Percentiles rank a stretch among this genome's conserved stretches.
Conservation (phyloP, 805 yeast genomes). For the Jamesozyma rosinii region DNA sequence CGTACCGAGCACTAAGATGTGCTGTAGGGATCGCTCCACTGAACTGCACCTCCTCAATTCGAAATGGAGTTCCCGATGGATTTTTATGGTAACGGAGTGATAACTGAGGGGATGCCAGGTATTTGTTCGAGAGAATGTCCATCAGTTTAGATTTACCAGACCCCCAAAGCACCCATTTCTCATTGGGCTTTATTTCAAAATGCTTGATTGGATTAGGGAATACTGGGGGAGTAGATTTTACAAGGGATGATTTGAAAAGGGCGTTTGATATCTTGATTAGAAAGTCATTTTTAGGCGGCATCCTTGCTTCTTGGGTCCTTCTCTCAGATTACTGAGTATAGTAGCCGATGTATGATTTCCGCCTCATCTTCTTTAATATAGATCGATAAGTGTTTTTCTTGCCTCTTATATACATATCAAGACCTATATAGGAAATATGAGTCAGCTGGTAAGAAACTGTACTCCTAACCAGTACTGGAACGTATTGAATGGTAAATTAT, state of each 20-base stretch:
- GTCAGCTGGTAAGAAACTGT: too few species aligned
- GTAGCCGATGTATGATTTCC: too few species aligned
- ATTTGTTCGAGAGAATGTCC: slow-evolving; percentile 21
- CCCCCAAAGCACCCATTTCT: slow-evolving; percentile 37
- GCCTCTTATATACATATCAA: too few species aligned
- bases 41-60: slow-evolving; percentile 34
- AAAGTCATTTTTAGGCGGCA: neutral
- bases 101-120: slow-evolving; percentile 21
- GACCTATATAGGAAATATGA: too few species aligned
- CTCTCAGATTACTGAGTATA: too few species aligned
- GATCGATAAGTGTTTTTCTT: too few species aligned
- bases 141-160: slow-evolving; percentile 24
- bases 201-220: slow-evolving; percentile 15
- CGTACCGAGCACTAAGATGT: slow-evolving; percentile 84
- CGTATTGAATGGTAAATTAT: too few species aligned
- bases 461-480: too few species aligned
- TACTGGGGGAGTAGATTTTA: slow-evolving; percentile 27
- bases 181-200: slow-evolving; percentile 24
- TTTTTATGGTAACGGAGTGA: slow-evolving; percentile 13
- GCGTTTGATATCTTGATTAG: slow-evolving; percentile 21
- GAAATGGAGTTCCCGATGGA: neutral
- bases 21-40: slow-evolving; percentile 45
- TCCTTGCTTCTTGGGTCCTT: too few species aligned
- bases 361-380: too few species aligned
- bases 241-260: slow-evolving; percentile 32